Evolutionary conservation across 1,139 yeast genomes (phyloP).

Genomic region (Protomyces gravidus): DNA sequence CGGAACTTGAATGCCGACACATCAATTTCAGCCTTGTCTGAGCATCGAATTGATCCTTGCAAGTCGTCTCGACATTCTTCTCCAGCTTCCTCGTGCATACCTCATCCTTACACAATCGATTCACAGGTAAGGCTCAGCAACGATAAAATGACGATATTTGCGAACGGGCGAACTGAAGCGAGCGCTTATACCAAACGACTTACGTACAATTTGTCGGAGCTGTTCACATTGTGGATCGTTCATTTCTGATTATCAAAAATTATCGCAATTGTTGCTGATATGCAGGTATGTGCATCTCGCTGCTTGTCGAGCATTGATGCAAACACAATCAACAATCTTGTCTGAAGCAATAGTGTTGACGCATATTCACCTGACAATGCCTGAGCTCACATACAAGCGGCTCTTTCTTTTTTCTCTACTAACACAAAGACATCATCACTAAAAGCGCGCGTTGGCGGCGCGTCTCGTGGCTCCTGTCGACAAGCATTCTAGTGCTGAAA

Average conservation of each 20-base stretch:
- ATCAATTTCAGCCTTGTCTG: constrained; percentile 29
- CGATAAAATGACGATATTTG: constrained; percentile 23
- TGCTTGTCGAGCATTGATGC: constrained; percentile 6
- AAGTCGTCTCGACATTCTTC: neutral
- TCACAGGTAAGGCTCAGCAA: neutral
- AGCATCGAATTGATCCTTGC: neutral
- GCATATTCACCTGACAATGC: constrained; percentile 26
- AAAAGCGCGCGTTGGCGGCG: neutral
- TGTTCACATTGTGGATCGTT: constrained; percentile 18
- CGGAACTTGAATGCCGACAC: constrained; percentile 25
- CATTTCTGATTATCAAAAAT: constrained; percentile 18
- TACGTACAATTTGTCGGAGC: constrained; percentile 29
- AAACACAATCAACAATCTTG: neutral
- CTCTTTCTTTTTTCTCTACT: too few relatives aligned
- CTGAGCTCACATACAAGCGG: constrained; percentile 9
- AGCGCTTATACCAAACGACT: constrained; percentile 22
- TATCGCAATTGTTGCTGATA: neutral
- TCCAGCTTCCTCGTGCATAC: neutral
- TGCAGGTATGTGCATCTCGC: neutral
- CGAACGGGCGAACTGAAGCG: constrained; percentile 30
- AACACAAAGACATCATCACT: too few relatives aligned
- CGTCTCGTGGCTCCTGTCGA: neutral
- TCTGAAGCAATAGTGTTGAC: constrained; percentile 23
- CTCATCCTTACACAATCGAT: neutral
- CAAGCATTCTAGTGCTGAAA: neutral